Base-by-base conservation (phyloP, 192 early-diverging fungal genomes). In the Fimicolochytrium jonesii region DNA sequence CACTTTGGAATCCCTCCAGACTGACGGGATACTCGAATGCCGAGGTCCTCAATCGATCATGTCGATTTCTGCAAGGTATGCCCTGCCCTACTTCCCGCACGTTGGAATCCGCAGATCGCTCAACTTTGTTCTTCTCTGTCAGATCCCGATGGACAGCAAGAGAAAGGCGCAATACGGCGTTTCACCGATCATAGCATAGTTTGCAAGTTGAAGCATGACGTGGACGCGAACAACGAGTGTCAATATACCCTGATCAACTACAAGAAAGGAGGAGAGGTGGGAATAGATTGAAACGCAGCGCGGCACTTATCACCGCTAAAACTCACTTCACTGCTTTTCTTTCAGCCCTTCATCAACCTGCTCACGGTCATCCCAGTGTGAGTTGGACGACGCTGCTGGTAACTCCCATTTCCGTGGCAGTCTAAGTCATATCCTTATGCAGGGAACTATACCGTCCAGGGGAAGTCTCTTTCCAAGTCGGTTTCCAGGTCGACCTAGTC, bases 211-310 rank as follows among this genome's bases (percentile, higher is more conserved):
- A 75, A 77, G 23, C 74, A 73, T 15, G 66, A 70, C 23, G 65
- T 85, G 49, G 43, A 71, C 1, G 51, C 68, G 6, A 65, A 75
- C 6, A 76, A 86, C 37, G 87, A 88, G 72, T 81, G 75, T 29
- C 87, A 88, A 54, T 79, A 80, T 31, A 78, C 77, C 6, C 68
- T 87, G 15, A 82, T 88, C 25, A 88, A 88, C 62, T 88, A 88
- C 67, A 68, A 79, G 29, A 87, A 87, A 52, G 73, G 69, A 18
- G 86, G 86, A 23, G 83, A 83, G 75, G 76, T 78, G 48, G 33
- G 62, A 37, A 34, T 15, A n/a, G n/a, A n/a, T n/a, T n/a, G n/a
- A n/a, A 6, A 32, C 42, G 32, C 31, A 49, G 20, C 7, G 57
- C 44, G 10, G 31, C 30, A n/a, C 29, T n/a, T n/a, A n/a, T n/a